A percentile compares a stretch with the other conserved stretches of the same genome.
Evolutionary conservation across 305 asterid genomes (phyloP).

Genomic region (Lippia alba): DNA sequence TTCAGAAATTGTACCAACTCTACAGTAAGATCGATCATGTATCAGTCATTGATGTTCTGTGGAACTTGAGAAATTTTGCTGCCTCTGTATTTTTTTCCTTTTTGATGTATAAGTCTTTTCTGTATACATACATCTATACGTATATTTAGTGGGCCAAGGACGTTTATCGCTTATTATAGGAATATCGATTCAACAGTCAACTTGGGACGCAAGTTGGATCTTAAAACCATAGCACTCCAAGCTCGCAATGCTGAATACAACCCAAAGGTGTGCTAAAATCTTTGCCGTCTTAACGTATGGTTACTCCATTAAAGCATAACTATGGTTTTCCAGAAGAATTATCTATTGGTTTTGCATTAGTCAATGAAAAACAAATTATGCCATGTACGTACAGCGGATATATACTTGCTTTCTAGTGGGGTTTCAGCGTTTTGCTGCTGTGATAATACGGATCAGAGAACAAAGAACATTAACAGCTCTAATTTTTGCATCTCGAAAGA

Average conservation of each 20-base stretch:
- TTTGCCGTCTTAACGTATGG: background rate
- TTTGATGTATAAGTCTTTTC: constrained; percentile 9
- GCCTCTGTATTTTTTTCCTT: constrained; percentile 6
- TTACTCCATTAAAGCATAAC: too few relatives aligned
- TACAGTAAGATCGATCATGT: constrained; percentile 55
- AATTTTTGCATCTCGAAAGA: constrained; percentile 87
- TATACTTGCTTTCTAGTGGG: constrained; percentile 29
- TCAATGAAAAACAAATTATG: background rate
- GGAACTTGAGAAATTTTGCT: constrained; percentile 3
- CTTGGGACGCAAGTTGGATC: constrained; percentile 82
- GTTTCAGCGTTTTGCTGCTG: constrained; percentile 91
- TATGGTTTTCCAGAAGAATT: background rate
- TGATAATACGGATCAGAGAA: constrained; percentile 88
- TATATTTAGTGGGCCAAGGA: background rate
- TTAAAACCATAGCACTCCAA: constrained; percentile 78
- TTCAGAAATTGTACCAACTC: constrained; percentile 86
- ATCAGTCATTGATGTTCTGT: background rate
- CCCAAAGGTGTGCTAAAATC: constrained; percentile 56
- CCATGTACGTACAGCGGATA: background rate
- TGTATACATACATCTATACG: constrained; percentile 1
- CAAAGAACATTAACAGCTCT: constrained; percentile 88
- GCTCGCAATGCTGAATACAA: constrained; percentile 89
- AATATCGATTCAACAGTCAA: constrained; percentile 85
- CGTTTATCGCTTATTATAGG: constrained; percentile 44
- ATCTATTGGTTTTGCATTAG: background rate